Base-by-base conservation (phyloP, 208 protist genomes). In the Trypanosoma scelopori region DNA sequence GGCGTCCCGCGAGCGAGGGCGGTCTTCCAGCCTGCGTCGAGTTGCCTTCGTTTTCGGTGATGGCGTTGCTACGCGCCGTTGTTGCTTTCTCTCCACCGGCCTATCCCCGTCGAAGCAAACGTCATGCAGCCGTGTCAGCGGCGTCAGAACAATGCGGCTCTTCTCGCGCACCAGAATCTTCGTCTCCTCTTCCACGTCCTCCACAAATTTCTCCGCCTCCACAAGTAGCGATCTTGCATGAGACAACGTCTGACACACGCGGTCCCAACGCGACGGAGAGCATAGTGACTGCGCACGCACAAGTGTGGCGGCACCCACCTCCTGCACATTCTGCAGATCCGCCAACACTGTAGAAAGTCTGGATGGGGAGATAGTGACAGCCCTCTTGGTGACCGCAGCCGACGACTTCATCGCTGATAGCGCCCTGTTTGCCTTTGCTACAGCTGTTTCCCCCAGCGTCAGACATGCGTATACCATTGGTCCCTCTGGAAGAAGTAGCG, bases 401-500 rank as follows among this genome's bases (percentile, higher is more conserved):
- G 32, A 37, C 5, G 32, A 37, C 32, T 37, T 37, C 9, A 37
- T 37, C 15, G 18, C 20, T 22, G 25, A 12, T 16, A 64, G 30
- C 22, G 37, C 41, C 3, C 27, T 22, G 18, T 60, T 59, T n/a
- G 53, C 50, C 27, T 46, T 51, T 18, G 32, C 37, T 22, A 51
- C 28, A 41, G 37, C 53, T 0, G 42, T 13, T 32, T 32, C 43
- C 1, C 43, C 63, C 9, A 53, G 50, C 22, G 51, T 18, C 12
- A 69, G n/a, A 27, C 63, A 60, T 28, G 23, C 3, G 3, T 45
- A 53, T 18, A 69, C 12, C 28, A 18, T 51, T 3, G 61, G 9
- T 5, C 20, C 42, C 28, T 43, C 42, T 22, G 63, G 63, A 16
- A 69, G 63, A 11, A 69, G 25, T 0, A 67, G 62, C 3, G 62